Percentiles rank a stretch among this genome's conserved stretches.
Evolutionary conservation across 1,284 basidiomycete genomes (phyloP).

Genomic region (Apiotrichum veenhuisii): DNA sequence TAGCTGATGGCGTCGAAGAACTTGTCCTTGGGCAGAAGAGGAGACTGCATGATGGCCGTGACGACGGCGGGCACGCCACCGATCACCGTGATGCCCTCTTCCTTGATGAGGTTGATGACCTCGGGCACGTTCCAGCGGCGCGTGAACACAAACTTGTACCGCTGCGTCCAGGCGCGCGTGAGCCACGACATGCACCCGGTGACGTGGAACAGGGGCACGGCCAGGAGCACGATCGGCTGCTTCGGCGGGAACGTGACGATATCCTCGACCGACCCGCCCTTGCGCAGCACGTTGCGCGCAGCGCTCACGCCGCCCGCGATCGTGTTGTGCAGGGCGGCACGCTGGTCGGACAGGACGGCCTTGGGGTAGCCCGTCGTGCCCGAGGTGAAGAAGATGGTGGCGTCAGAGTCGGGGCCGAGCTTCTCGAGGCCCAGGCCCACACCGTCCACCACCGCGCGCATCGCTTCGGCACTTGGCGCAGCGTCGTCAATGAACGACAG

Average conservation of each 20-base stretch:
- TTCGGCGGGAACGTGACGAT: slow-evolving; percentile 1
- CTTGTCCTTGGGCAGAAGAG: slow-evolving; percentile 7
- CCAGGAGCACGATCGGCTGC: slow-evolving; percentile 20
- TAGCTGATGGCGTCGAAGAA: slow-evolving; percentile 38
- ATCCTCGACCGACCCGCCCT: slow-evolving; percentile 12
- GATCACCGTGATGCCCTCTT: slow-evolving; percentile 31
- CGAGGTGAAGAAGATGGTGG: slow-evolving; percentile 42
- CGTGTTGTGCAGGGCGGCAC: not conserved
- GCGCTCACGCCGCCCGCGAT: not conserved
- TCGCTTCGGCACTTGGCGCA: not conserved
- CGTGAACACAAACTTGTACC: slow-evolving; percentile 37
- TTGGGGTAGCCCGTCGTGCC: slow-evolving; percentile 38
- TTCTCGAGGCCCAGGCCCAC: slow-evolving; percentile 16
- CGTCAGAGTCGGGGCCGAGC: slow-evolving; percentile 39
- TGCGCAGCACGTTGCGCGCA: slow-evolving; percentile 8
- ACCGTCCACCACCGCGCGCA: slow-evolving; percentile 2
- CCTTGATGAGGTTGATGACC: slow-evolving; percentile 31
- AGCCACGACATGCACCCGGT: slow-evolving; percentile 42
- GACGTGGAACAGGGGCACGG: slow-evolving; percentile 46
- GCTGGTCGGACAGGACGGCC: slow-evolving; percentile 41
- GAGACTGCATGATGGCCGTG: slow-evolving; percentile 20
- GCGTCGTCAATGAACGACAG: not conserved
- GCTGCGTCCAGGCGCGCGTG: slow-evolving; percentile 31
- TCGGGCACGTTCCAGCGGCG: slow-evolving; percentile 32
- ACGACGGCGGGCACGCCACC: slow-evolving; percentile 44